Evolutionary conservation across 495 filamentous ascomycete species (phyloP).

Genomic region (Xylaria bambusicola): DNA sequence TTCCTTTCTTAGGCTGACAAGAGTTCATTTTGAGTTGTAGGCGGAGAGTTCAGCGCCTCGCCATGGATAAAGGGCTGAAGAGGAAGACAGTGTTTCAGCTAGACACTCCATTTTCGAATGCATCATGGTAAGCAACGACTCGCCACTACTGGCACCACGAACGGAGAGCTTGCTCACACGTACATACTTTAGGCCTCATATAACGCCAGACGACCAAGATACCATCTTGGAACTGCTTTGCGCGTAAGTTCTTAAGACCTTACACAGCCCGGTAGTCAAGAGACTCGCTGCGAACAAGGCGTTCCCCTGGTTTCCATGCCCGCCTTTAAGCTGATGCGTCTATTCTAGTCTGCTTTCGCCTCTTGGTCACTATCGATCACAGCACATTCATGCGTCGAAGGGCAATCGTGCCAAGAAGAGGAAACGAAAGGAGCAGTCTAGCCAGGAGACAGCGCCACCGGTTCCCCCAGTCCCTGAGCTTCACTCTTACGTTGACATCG

Average conservation of each 20-base stretch:
- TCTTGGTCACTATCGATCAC: constrained; percentile 54
- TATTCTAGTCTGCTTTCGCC: constrained; percentile 55
- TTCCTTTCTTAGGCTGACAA: no score
- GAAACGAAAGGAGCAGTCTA: constrained; percentile 39
- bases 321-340: not conserved
- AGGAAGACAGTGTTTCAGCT: constrained; percentile 44
- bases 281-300: not conserved
- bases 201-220: constrained; percentile 51
- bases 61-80: constrained; percentile 40
- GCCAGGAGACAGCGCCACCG: constrained; percentile 3
- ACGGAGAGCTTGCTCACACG: not conserved
- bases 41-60: no score
- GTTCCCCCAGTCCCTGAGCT: constrained; percentile 50
- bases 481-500: constrained; percentile 55
- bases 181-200: constrained; percentile 52
- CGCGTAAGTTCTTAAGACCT: constrained; percentile 37
- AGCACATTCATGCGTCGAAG: constrained; percentile 51
- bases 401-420: constrained; percentile 53
- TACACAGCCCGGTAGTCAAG: no score
- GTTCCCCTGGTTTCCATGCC: not conserved
- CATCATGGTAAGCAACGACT: constrained; percentile 35
- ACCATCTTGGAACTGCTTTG: constrained; percentile 58
- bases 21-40: no score
- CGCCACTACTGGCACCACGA: not conserved
- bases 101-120: constrained; percentile 42